Conservation (phyloP, 805 yeast species). For the Sugiyamaella floridensis region DNA sequence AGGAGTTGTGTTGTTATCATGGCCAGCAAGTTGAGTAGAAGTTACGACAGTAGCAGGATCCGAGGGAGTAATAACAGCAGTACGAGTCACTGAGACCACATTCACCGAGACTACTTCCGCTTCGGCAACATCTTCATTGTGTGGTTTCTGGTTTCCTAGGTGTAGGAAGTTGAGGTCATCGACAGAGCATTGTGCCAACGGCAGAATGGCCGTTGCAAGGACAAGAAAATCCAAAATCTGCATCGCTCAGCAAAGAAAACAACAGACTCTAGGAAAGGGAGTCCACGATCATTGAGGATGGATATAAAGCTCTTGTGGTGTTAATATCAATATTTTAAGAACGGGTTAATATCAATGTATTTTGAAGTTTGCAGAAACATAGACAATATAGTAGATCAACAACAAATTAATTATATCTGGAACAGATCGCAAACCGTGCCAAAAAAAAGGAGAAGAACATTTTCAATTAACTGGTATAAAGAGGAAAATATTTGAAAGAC, state of each 20-base stretch:
- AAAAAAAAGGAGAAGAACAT: no score
- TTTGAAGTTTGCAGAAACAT: neutral
- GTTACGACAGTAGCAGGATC: neutral
- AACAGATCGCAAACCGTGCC: no score
- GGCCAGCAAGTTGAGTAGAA: neutral
- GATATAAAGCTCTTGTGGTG: neutral
- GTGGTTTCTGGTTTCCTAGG: neutral
- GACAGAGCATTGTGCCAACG: neutral
- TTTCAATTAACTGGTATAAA: no score
- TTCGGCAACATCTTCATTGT: neutral
- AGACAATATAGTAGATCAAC: no score
- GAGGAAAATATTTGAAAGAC: no score
- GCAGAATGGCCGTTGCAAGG: neutral
- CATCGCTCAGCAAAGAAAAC: neutral
- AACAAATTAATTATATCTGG: no score
- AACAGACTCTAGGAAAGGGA: neutral
- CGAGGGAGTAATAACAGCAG: neutral
- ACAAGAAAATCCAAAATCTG: neutral
- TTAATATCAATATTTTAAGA: neutral
- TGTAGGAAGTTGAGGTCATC: constrained; percentile 3
- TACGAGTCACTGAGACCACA: neutral
- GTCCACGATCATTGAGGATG: neutral
- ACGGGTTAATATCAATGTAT: neutral
- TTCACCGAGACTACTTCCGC: neutral
- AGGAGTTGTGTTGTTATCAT: neutral